Base-by-base conservation (phyloP, 108 stramenopile genomes). In the Fragilaria crotonensis region DNA sequence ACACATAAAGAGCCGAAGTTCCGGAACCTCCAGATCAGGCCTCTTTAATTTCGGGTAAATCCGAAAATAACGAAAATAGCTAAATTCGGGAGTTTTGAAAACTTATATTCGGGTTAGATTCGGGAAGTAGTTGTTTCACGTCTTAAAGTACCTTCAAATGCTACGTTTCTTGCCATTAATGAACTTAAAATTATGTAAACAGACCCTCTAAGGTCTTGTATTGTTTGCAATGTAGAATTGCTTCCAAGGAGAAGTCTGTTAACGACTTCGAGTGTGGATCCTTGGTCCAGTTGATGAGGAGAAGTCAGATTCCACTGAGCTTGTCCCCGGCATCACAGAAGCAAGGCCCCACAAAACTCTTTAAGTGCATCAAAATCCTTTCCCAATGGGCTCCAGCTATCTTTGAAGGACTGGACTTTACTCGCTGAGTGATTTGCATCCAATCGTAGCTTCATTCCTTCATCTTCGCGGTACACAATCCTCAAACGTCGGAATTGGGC, bases 171-270 rank as follows among this genome's bases (percentile, higher is more conserved):
- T n/a, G n/a, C n/a, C n/a, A n/a, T n/a, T n/a, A n/a, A n/a, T n/a
- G n/a, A n/a, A n/a, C n/a, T n/a, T n/a, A n/a, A n/a, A n/a, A n/a
- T n/a, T n/a, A n/a, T n/a, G n/a, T n/a, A n/a, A n/a, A n/a, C n/a
- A n/a, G n/a, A n/a, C n/a, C n/a, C n/a, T n/a, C n/a, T n/a, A n/a
- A n/a, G n/a, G n/a, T n/a, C n/a, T n/a, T n/a, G n/a, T 28, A 54
- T 28, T 54, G 54, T 27, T 54, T 54, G 54, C 54, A 54, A 54
- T 54, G 54, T 18, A 54, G 28, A 29, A 54, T 54, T 9, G 27
- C 21, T 29, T 54, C 54, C 28, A 54, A 54, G 4, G 54, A 54
- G 18, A 54, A 54, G 27, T 29, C 27, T 28, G 54, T 54, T 5
- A 54, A 27, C 4, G 21, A 29, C 27, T 5, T 23, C 5, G 5